phyloP scores from a whole-genome alignment of 371 early-diverging fungal species.

The Rhizopus arrhizus region DNA sequence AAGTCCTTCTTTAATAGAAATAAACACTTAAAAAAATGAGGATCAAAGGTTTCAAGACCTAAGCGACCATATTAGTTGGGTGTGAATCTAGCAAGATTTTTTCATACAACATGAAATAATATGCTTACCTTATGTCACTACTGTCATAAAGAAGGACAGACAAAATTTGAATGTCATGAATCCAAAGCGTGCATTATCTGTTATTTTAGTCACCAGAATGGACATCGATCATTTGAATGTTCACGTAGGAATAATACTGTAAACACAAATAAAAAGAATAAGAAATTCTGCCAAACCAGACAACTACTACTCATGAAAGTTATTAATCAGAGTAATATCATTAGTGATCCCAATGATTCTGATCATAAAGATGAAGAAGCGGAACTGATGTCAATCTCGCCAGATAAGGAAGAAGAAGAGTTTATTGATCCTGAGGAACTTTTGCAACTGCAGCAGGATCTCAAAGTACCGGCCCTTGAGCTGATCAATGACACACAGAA shows the following conservation, averaged over 20 bases:
- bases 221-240: conserved; percentile 10
- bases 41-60: neutral
- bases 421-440: too few species aligned
- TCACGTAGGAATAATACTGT: neutral
- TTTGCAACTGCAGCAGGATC: too few species aligned
- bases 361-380: too few species aligned
- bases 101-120: conserved; percentile 6
- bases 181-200: conserved; percentile 1
- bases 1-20: neutral
- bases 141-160: conserved; percentile 11
- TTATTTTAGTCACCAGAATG: conserved; percentile 1
- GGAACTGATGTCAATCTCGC: too few species aligned
- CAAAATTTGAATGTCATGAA: conserved; percentile 7
- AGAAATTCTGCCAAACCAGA: too few species aligned
- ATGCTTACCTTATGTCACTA: conserved; percentile 14
- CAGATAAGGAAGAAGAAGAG: too few species aligned
- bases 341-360: too few species aligned
- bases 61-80: conserved; percentile 5
- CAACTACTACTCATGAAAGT: too few species aligned
- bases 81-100: neutral
- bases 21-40: neutral
- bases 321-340: too few species aligned
- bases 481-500: too few species aligned
- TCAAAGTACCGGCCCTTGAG: too few species aligned
- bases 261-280: too few species aligned